phyloP scores from a whole-genome alignment of 129 eudicot genomes.

The Gnaphalium uliginosum region DNA sequence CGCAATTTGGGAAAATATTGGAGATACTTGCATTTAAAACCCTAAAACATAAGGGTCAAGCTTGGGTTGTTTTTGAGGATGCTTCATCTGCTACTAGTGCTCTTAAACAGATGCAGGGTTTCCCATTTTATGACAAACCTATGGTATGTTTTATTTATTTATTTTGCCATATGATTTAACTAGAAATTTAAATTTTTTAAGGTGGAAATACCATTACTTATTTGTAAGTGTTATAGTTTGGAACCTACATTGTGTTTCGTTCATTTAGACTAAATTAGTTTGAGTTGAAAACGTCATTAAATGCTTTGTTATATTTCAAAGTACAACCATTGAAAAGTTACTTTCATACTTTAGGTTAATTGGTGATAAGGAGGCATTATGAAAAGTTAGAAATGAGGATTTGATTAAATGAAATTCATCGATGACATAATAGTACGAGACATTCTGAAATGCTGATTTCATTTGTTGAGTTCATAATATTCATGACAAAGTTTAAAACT shows the following conservation, averaged over 20 bases:
- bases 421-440: neutral
- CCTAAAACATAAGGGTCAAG: constrained; percentile 94
- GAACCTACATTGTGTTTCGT: neutral
- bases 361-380: neutral
- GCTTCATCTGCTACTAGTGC: constrained; percentile 69
- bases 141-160: constrained; percentile 54
- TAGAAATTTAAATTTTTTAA: neutral
- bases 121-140: constrained; percentile 95
- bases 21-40: constrained; percentile 94
- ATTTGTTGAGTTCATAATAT: too few relatives aligned
- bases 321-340: too few relatives aligned
- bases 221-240: neutral
- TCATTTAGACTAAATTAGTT: too few relatives aligned
- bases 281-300: too few relatives aligned
- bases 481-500: neutral
- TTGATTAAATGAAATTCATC: too few relatives aligned
- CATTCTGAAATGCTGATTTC: neutral
- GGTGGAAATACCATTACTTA: neutral
- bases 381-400: neutral
- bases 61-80: constrained; percentile 95
- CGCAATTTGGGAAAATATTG: constrained; percentile 87
- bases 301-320: too few relatives aligned
- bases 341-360: too few relatives aligned
- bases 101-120: constrained; percentile 83
- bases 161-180: neutral